Percentiles rank a stretch among this genome's conserved stretches.
These are phyloP conservation scores for Pythium coloratum DNA, from an alignment of 352 stramenopile species.

Conservation along the genomic window DNA sequence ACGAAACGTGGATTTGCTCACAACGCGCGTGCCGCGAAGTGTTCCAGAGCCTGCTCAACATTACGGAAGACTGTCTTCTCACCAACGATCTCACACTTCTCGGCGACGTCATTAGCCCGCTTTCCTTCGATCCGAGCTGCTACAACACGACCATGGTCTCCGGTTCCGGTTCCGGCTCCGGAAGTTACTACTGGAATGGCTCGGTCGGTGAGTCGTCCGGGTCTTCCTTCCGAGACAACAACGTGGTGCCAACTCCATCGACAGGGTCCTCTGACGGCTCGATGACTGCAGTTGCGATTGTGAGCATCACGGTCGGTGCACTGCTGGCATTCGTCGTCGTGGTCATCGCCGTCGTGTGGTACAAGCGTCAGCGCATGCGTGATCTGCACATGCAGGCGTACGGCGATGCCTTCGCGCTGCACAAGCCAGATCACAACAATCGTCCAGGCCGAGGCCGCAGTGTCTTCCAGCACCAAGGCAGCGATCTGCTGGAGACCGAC, in stretches of 20 bases:
- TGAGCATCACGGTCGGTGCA: constrained; percentile 10
- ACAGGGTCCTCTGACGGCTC: neutral
- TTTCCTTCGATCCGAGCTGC: neutral
- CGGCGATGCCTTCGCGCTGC: neutral
- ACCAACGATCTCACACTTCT: neutral
- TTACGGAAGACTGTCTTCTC: neutral
- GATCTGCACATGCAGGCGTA: constrained; percentile 9
- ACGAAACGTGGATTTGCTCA: neutral
- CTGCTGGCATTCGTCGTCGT: constrained; percentile 11
- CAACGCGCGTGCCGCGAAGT: neutral
- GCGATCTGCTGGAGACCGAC: neutral
- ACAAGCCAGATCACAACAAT: neutral
- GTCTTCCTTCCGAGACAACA: neutral
- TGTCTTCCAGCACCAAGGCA: neutral
- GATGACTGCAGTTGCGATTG: constrained; percentile 6
- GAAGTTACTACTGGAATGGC: neutral
- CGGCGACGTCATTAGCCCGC: neutral
- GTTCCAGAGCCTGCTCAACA: neutral
- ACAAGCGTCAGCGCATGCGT: constrained; percentile 14
- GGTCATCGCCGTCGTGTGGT: constrained; percentile 16
- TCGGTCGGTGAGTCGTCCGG: neutral
- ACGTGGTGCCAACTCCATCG: neutral
- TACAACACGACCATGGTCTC: neutral
- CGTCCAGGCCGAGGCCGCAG: neutral
- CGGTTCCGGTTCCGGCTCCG: neutral